Conservation (phyloP, 176 grass and related monocot genomes). For the Musa acuminata region DNA sequence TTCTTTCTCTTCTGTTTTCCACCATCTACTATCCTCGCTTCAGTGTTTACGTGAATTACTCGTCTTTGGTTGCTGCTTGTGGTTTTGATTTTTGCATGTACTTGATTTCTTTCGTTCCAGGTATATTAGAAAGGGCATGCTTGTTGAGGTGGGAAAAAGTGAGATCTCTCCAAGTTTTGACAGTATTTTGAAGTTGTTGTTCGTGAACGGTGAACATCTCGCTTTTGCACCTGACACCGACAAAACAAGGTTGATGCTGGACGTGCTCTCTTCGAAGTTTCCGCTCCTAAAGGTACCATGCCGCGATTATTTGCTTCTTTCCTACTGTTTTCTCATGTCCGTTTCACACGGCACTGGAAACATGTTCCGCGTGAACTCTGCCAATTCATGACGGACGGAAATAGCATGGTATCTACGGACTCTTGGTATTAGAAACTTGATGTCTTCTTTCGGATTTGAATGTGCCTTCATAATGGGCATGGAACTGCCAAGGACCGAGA, state of each 20-base stretch:
- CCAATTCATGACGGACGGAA: background rate
- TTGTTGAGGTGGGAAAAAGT: conserved; percentile 40
- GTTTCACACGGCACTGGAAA: background rate
- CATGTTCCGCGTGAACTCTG: background rate
- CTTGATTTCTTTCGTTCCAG: conserved; percentile 11
- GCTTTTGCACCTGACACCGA: conserved; percentile 36
- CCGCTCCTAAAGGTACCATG: conserved; percentile 34
- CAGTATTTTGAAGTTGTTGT: conserved; percentile 29
- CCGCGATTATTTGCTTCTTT: background rate
- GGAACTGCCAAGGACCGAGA: background rate
- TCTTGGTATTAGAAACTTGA: background rate
- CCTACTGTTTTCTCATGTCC: background rate
- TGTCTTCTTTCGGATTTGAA: background rate
- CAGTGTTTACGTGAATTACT: conserved; percentile 1
- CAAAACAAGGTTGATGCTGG: conserved; percentile 27
- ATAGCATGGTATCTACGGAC: background rate
- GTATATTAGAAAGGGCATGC: conserved; percentile 38
- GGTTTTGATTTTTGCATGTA: background rate
- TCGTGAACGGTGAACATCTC: conserved; percentile 30
- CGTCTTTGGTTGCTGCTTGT: background rate
- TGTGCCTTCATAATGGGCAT: background rate
- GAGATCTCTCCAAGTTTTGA: conserved; percentile 47
- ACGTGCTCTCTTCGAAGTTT: conserved; percentile 29
- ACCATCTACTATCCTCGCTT: background rate
- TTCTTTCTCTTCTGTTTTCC: background rate